Percentiles rank a stretch among this genome's conserved stretches.
phyloP scores from a whole-genome alignment of 1,139 yeast genomes.

The Keqinozyma sinolaborantium region DNA sequence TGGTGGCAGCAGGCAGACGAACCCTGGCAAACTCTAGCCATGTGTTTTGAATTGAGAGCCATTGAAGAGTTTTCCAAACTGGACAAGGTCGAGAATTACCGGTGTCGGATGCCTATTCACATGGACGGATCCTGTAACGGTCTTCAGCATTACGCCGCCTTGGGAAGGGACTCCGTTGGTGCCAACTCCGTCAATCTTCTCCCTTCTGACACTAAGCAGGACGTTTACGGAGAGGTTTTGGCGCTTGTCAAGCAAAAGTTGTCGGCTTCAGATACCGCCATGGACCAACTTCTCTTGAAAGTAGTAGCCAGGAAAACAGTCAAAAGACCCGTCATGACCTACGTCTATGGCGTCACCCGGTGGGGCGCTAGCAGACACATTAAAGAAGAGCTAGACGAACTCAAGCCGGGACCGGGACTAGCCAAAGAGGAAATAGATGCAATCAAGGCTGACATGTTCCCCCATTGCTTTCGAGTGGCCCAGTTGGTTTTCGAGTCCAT shows the following conservation, averaged over 20 bases:
- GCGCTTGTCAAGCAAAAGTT: conserved; percentile 21
- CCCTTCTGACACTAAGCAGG: conserved; percentile 18
- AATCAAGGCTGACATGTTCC: conserved; percentile 1
- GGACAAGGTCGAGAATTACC: conserved; percentile 17
- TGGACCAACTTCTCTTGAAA: conserved; percentile 15
- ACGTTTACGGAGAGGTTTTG: conserved; percentile 34
- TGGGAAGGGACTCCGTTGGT: conserved; percentile 34
- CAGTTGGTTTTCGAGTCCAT: conserved; percentile 28
- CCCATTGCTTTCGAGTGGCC: conserved; percentile 21
- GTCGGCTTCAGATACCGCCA: conserved; percentile 6
- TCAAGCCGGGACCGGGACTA: conserved; percentile 5
- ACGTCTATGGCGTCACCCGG: conserved; percentile 44
- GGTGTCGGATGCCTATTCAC: conserved; percentile 37
- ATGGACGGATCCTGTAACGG: conserved; percentile 51
- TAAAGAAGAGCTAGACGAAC: conserved; percentile 12
- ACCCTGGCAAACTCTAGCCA: conserved; percentile 39
- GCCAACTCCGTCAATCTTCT: conserved; percentile 37
- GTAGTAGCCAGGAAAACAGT: conserved; percentile 31
- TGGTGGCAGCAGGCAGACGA: conserved; percentile 42
- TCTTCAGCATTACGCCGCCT: conserved; percentile 45
- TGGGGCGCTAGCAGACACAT: conserved; percentile 38
- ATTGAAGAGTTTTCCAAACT: conserved; percentile 17
- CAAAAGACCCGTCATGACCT: conserved; percentile 47
- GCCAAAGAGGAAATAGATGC: conserved; percentile 3
- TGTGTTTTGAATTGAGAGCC: conserved; percentile 30